A percentile compares a stretch with the other conserved stretches of the same genome.
phyloP scores from a whole-genome alignment of 495 filamentous ascomycete genomes.

The Cairneyella variabilis region DNA sequence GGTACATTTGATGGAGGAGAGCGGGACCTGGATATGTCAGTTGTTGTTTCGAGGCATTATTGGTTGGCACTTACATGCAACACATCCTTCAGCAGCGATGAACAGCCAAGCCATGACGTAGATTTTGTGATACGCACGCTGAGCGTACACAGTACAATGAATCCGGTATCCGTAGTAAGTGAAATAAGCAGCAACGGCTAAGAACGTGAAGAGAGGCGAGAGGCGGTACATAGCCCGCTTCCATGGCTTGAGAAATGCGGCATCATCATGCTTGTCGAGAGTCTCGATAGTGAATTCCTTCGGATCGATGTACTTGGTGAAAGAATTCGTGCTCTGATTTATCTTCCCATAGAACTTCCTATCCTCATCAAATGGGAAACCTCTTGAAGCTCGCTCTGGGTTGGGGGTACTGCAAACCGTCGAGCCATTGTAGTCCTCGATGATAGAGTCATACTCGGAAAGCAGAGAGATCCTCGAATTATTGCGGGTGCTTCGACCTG shows the following conservation, averaged over 20 bases:
- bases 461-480: not conserved
- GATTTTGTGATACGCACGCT: conserved; percentile 12
- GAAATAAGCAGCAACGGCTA: conserved; percentile 17
- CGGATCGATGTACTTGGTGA: conserved; percentile 9
- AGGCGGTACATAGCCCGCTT: conserved; percentile 19
- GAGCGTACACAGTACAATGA: conserved; percentile 15
- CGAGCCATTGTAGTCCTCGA: not conserved
- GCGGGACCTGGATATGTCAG: conserved; percentile 12
- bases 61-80: conserved; percentile 20
- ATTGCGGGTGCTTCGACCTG: too few species aligned
- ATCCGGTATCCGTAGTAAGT: conserved; percentile 21
- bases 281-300: conserved; percentile 14
- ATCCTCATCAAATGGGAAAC: too few species aligned
- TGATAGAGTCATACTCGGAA: conserved; percentile 2
- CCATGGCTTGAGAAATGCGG: conserved; percentile 10
- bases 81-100: conserved; percentile 18
- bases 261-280: conserved; percentile 18
- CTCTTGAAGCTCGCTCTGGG: not conserved
- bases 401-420: conserved; percentile 2
- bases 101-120: conserved; percentile 24
- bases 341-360: not conserved
- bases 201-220: conserved; percentile 14
- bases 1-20: conserved; percentile 22
- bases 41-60: too few species aligned
- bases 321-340: conserved; percentile 6